Evolutionary conservation across 2,329 filamentous ascomycete species (phyloP).

Genomic region (Diaporthe vaccinii): DNA sequence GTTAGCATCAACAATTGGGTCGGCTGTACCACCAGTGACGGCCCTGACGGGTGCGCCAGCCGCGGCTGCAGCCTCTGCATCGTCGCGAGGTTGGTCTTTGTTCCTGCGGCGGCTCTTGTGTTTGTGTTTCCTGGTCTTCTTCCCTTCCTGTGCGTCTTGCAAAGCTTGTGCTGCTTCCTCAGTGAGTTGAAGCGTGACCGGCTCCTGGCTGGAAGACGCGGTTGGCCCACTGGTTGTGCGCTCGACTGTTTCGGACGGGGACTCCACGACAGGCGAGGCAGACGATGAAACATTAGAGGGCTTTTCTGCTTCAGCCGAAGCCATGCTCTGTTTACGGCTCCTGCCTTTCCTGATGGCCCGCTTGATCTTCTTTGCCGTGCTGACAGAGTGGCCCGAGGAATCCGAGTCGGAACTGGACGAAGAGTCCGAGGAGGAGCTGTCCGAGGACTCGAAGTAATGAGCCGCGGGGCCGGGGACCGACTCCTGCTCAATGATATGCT

Average conservation of each 20-base stretch:
- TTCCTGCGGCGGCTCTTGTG: constrained; percentile 41
- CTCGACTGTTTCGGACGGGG: constrained; percentile 15
- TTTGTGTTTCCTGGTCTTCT: constrained; percentile 36
- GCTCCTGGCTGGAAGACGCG: constrained; percentile 39
- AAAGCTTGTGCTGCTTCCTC: constrained; percentile 39
- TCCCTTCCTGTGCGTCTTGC: constrained; percentile 43
- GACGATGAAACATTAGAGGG: constrained; percentile 16
- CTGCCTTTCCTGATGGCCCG: constrained; percentile 71
- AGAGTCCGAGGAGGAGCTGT: constrained; percentile 52
- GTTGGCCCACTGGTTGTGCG: constrained; percentile 40
- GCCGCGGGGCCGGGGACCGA: constrained; percentile 77
- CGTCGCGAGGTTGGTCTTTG: constrained; percentile 46
- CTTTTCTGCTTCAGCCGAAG: constrained; percentile 56
- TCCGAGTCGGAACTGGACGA: constrained; percentile 70
- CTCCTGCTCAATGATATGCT: constrained; percentile 73
- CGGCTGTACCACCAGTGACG: neutral
- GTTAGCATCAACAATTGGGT: constrained; percentile 43
- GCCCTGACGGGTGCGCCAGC: neutral
- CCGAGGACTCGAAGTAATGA: constrained; percentile 72
- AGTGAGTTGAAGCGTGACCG: constrained; percentile 32
- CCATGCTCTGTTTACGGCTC: constrained; percentile 76
- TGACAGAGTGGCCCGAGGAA: constrained; percentile 58
- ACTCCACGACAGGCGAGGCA: constrained; percentile 21
- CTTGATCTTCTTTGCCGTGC: constrained; percentile 73
- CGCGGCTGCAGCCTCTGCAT: constrained; percentile 19